These are phyloP conservation scores for Suhomyces bribrorum DNA, from an alignment of 1,139 yeast species.

Conservation along the genomic window DNA sequence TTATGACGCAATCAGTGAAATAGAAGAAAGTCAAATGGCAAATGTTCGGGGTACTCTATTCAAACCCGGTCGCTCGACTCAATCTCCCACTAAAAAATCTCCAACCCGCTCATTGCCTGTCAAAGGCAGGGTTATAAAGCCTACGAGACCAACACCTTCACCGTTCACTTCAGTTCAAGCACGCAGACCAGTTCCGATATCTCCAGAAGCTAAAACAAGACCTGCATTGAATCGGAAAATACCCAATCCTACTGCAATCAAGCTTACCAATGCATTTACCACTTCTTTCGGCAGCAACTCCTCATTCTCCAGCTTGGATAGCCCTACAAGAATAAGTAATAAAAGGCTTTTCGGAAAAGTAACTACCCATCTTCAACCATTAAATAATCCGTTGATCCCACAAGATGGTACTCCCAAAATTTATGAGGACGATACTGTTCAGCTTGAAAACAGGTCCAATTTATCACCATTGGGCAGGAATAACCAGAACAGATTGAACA, in stretches of 20 bases:
- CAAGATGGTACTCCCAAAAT: slow-evolving; percentile 2
- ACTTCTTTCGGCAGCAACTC: slow-evolving; percentile 10
- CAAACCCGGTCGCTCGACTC: slow-evolving; percentile 2
- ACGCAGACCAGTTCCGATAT: background rate
- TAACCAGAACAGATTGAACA: slow-evolving; percentile 3
- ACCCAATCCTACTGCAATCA: slow-evolving; percentile 19
- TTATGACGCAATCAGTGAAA: slow-evolving; percentile 38
- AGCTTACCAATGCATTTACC: slow-evolving; percentile 22
- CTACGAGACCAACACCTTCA: slow-evolving; percentile 1
- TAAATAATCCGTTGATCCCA: slow-evolving; percentile 30
- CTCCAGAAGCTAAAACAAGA: slow-evolving; percentile 1
- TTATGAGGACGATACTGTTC: slow-evolving; percentile 9
- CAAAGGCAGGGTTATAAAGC: slow-evolving; percentile 1
- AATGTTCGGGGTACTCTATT: slow-evolving; percentile 4
- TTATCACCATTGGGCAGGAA: slow-evolving; percentile 21
- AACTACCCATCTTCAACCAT: slow-evolving; percentile 26
- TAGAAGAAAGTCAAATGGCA: slow-evolving; percentile 42
- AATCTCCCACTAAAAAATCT: slow-evolving; percentile 2
- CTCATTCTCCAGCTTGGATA: slow-evolving; percentile 18
- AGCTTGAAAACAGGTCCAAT: background rate
- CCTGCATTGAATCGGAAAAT: slow-evolving; percentile 1
- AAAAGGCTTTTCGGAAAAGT: slow-evolving; percentile 1
- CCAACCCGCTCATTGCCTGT: background rate
- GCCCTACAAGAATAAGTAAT: slow-evolving; percentile 17
- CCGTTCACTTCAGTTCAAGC: slow-evolving; percentile 4